Percentiles rank a stretch among this genome's conserved stretches.
Conservation (phyloP, 257 asterid species). For the Thymus quinquecostatus region DNA sequence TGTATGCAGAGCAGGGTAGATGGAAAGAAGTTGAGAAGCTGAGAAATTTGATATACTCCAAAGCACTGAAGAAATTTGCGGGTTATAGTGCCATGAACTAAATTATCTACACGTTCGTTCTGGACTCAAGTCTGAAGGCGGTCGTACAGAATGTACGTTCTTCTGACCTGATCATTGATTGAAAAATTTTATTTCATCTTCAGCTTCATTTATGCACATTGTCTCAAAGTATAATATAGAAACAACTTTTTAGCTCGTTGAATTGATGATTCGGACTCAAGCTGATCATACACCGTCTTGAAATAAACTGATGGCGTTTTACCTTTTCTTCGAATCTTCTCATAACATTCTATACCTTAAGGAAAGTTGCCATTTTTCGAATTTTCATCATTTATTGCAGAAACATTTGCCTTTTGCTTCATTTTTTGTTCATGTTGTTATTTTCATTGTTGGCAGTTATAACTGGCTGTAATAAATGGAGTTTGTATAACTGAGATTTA, state of each 20-base stretch:
- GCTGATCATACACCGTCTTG: too few species aligned
- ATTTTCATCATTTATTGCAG: too few species aligned
- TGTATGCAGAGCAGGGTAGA: slow-evolving; percentile 73
- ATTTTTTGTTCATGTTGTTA: slow-evolving; percentile 2
- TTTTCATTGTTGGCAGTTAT: slow-evolving; percentile 1
- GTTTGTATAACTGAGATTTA: slow-evolving; percentile 11
- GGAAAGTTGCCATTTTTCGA: too few species aligned
- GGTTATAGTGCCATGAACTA: slow-evolving; percentile 58
- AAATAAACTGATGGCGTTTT: too few species aligned
- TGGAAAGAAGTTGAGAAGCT: slow-evolving; percentile 73
- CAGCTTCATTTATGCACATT: neutral
- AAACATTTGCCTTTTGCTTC: neutral
- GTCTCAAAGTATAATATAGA: neutral
- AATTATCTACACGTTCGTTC: too few species aligned
- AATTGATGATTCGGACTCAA: too few species aligned
- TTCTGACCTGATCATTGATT: neutral
- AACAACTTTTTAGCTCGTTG: neutral
- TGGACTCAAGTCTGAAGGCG: too few species aligned
- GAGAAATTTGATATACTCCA: slow-evolving; percentile 51
- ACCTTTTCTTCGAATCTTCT: too few species aligned
- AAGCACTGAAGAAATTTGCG: slow-evolving; percentile 55
- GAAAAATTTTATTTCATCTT: neutral
- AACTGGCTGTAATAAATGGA: slow-evolving; percentile 22
- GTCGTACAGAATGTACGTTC: too few species aligned
- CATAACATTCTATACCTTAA: too few species aligned